Base-by-base conservation (phyloP, 352 stramenopile species). In the Globisporangium camurandrum region DNA sequence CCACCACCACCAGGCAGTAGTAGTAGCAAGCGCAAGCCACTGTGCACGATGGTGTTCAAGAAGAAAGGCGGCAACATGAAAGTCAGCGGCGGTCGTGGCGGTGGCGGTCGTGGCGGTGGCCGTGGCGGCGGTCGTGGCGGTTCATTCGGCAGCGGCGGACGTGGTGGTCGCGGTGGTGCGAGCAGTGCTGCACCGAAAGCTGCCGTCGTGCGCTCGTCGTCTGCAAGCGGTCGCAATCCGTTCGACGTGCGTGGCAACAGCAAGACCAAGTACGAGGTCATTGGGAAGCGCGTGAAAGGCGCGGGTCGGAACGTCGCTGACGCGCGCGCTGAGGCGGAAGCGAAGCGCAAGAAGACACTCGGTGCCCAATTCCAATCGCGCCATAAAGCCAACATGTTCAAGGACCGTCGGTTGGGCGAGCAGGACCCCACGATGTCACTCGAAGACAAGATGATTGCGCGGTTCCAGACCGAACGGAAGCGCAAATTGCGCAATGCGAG, bases 391-490 rank as follows among this genome's bases (percentile, higher is more conserved):
- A 97, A 96, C 58, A 70, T 77, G 50, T 95, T 96, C 61, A 67
- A 81, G 31, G 88, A 97, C 61, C 71, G 74, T 20, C 85, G 86
- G 4, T 62, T 96, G 14, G 86, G 86, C 26, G 86, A 94, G 46
- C 75, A 93, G 54, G 79, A 91, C 53, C 63, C 81, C 20, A 75
- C 62, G 11, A 71, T 96, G 62, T 94, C 86, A 49, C 64, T 95
- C n/a, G 86, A 96, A 52, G 86, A 96, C 68, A 95, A 95, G 60
- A 95, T 96, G 84, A 91, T 96, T 61, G 69, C 79, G 23, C 82
- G 86, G 41, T 95, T 96, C 66, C 85, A 95, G 64, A 86, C 69
- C 17, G 85, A 95, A 49, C 78, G 84, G 53, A 94, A 94, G 69
- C 75, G 76, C 57, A 87, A 90, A 61, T 57, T 92, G 61, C 80